Percentiles rank a stretch among this genome's conserved stretches.
Conservation (phyloP, 148 eudicot species). For the Heliamphora exappendiculata region DNA sequence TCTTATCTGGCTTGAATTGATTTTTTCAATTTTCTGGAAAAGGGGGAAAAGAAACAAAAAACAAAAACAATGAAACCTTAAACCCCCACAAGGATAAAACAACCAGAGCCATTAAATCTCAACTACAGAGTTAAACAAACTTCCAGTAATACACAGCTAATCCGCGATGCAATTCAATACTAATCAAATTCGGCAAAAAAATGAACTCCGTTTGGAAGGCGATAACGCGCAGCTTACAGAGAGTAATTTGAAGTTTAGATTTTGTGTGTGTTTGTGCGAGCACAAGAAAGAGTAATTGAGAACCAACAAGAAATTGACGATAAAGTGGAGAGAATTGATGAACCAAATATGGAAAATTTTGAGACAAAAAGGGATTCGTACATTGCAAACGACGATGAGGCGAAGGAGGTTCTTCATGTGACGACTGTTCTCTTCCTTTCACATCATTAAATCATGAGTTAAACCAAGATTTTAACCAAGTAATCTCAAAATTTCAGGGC, state of each 20-base stretch:
- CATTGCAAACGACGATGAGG: conserved; percentile 31
- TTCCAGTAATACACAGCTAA: no score
- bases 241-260: not conserved
- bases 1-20: not conserved
- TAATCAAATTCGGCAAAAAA: not conserved
- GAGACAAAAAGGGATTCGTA: not conserved
- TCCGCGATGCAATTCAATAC: not conserved
- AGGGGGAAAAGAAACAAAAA: no score
- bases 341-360: not conserved
- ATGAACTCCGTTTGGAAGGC: not conserved
- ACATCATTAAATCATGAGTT: no score
- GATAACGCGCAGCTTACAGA: not conserved
- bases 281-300: not conserved
- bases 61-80: not conserved
- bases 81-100: not conserved
- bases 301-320: not conserved
- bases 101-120: not conserved
- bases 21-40: not conserved
- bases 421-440: conserved; percentile 60
- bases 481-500: no score
- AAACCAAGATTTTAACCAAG: no score
- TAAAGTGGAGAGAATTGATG: not conserved
- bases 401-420: conserved; percentile 50
- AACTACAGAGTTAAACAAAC: not conserved
- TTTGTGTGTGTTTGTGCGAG: not conserved